Base-by-base conservation (phyloP, 768 basidiomycete species). In the Candolleomyces eurysporus region DNA sequence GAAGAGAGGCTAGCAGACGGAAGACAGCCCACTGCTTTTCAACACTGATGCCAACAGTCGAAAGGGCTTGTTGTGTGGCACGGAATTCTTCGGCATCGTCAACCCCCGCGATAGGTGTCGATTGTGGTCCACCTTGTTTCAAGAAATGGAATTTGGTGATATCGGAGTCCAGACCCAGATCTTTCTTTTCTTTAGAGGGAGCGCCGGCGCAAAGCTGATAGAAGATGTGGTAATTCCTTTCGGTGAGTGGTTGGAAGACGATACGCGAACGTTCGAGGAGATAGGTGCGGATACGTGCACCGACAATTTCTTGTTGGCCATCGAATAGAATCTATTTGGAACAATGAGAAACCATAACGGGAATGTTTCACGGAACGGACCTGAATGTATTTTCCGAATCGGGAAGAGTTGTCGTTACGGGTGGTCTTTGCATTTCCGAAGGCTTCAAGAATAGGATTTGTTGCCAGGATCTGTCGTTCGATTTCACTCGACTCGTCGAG, bases 341-440 rank as follows among this genome's bases (percentile, higher is more conserved):
- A 16, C 61, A 4, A 39, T 59, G n/a, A 66, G 59, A 54, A 63
- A 43, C 48, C 13, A 48, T 49, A 50, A 58, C 46, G 55, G 31
- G 32, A 52, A 60, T 58, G 45, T 22, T 40, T 21, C 7, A 26
- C 32, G 53, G 31, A 30, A 71, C 81, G 68, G 54, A 95, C 97
- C 85, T 99, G 96, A 65, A 99, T 98, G 76, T 99, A 99, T 78
- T 99, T 99, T 63, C 97, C 97, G 73, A 99, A 99, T 60, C 97
- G 88, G 21, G 97, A 99, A 8, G 94, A 97, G 73, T 99, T 99
- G 76, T 99, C 97, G 72, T 99, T 99, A 61, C 97, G 85, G 16
- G 97, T 98, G 36, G 97, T 99, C 78, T 99, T 99, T 22, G 97
- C 97, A 75, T 99, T 99, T 66, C 97, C 97, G 67, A 99, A 98